Base-by-base conservation (phyloP, 2,329 filamentous ascomycete species). In the Mycocentrospora acerina region DNA sequence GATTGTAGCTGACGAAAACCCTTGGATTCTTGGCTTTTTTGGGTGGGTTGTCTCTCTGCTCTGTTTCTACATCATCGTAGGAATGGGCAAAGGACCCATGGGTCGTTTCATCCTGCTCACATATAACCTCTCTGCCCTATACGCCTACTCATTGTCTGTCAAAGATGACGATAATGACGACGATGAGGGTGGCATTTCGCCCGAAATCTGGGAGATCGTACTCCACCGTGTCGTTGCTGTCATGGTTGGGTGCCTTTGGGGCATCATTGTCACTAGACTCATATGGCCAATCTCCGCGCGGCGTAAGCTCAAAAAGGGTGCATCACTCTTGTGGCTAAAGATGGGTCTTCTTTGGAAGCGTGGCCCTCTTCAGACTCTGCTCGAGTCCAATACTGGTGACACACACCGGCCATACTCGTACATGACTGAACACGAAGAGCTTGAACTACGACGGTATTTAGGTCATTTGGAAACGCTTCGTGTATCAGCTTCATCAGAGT, bases 321-420 rank as follows among this genome's bases (percentile, higher is more conserved):
- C 96, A 9, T 88, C 88, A 18, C 76, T 95, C n/a, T 74, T 98
- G 10, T 97, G 93, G 80, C 77, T 98, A 6, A 88, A 94, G 42
- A 90, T 98, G 82, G 88, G 90, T 12, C 77, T 98, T 24, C 90
- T 97, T 50, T 98, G 93, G 93, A 95, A 91, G 70, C 82, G 90
- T 29, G 91, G 94, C 7, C 93, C 93, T 0, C 73, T 98, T 16
- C 85, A 86, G 4, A 81, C 84, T 6, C 77, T 95, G 11, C 61
- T 75, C 9, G 70, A 70, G 7, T 46, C 45, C 46, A 57, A 51
- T 57, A 72, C 38, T 7, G 40, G 32, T 25, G 40, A 49, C 24
- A 24, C 33, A 13, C 38, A 44, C 28, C 43, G 37, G 14, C 37
- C 44, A 4, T 36, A 50, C n/a, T 80, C 82, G 5, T 97, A 95